Evolutionary conservation across 345 rosid genomes (phyloP), one percentile per base, ranked within the genome.

Genomic region (Raphanus raphanistrum): DNA sequence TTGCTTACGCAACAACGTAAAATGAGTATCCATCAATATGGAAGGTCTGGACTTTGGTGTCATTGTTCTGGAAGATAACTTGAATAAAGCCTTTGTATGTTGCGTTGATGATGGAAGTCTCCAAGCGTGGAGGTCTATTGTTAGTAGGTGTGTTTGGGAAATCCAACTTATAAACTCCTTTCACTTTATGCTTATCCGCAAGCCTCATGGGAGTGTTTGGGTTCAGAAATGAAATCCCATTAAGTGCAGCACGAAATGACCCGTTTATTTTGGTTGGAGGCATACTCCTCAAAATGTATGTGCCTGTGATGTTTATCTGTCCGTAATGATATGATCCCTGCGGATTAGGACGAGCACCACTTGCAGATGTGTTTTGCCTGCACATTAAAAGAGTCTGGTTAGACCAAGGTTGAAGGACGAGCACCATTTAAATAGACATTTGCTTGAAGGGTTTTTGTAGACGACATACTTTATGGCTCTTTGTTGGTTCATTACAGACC

Each of bases 261-360:
- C 99, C 98, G 21, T 84, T 62, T 38, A 92, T 87, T 45, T 36
- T 75, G 33, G 72, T 73, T 6, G 90, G 96, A 54, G 97, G 94
- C 82, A 91, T 79, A 87, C 87, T 86, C 85, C 83, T 80, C 75
- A 95, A 67, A 60, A 90, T 45, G 65, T 91, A 92, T 31, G 94
- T 84, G 9, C 84, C 81, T 12, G 96, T 92, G 26, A 90, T 81
- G 70, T 95, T 92, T 80, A 95, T 95, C 36, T 77, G 65, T 63
- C 99, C 98, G 62, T 95, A 95, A 81, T 87, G 98, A 76, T 74
- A 95, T 66, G 98, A 95, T 4, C 99, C 99, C 43, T 95, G 99
- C 0, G 99, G 98, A 64, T 95, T 95, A 64, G 97, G 98, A 43
- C 99, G 94, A 81, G 99, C 97, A 71, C 99, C 99, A 79, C 93